Percentiles rank a stretch among this genome's conserved stretches.
These are phyloP conservation scores for Gaeumannomyces tritici DNA, from an alignment of 2,329 filamentous ascomycete species.

Conservation along the genomic window DNA sequence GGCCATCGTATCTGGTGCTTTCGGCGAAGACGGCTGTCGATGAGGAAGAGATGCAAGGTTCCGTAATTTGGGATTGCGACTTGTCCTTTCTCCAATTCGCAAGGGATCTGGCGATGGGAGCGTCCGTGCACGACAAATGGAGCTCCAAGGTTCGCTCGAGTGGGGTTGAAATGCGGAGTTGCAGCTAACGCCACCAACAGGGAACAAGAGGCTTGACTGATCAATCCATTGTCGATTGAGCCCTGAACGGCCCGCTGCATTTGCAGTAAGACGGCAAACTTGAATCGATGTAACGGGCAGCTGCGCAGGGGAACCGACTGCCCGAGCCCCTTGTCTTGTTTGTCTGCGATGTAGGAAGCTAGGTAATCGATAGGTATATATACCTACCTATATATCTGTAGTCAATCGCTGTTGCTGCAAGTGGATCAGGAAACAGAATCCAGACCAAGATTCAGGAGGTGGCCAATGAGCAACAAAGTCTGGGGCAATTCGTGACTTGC, in stretches of 20 bases:
- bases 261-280: background rate
- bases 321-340: too few species aligned
- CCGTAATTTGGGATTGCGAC: background rate
- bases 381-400: too few species aligned
- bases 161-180: background rate
- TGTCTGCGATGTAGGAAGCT: too few species aligned
- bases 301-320: too few species aligned
- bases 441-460: background rate
- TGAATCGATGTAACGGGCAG: too few species aligned
- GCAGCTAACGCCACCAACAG: background rate
- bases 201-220: background rate
- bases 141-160: background rate
- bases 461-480: background rate
- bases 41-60: conserved; percentile 2
- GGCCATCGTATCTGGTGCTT: conserved; percentile 31
- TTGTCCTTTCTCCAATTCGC: background rate
- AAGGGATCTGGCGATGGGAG: conserved; percentile 7
- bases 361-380: too few species aligned
- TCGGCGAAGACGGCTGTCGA: conserved; percentile 9
- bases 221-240: background rate
- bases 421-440: background rate
- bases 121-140: background rate
- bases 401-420: background rate
- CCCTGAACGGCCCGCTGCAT: background rate
- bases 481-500: background rate